phyloP scores from a whole-genome alignment of 805 yeast species.

The Kodamaea laetipori region DNA sequence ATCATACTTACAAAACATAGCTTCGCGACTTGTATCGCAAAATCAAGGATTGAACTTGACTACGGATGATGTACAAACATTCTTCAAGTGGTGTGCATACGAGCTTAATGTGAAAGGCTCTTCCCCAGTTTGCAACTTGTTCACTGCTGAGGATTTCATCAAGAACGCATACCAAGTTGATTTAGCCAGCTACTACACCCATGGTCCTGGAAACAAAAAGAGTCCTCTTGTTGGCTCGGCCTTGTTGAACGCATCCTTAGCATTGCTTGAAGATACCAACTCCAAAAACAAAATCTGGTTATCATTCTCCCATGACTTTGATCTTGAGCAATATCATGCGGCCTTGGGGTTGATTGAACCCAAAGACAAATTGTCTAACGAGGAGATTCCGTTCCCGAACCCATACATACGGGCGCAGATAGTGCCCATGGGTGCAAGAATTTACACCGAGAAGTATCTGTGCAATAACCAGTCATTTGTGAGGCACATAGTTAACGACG shows the following conservation, averaged over 20 bases:
- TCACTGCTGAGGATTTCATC: conserved; percentile 67
- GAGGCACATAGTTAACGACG: conserved; percentile 39
- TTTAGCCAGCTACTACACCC: conserved; percentile 56
- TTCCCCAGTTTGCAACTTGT: conserved; percentile 49
- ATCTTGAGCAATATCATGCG: conserved; percentile 57
- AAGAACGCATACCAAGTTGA: conserved; percentile 62
- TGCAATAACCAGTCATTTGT: conserved; percentile 38
- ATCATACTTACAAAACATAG: conserved; percentile 53
- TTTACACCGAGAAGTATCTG: conserved; percentile 35
- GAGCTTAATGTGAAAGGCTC: conserved; percentile 38
- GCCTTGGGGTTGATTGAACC: conserved; percentile 59
- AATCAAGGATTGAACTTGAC: conserved; percentile 55
- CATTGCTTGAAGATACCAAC: conserved; percentile 41
- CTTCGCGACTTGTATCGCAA: conserved; percentile 53
- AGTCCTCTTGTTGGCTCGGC: conserved; percentile 62
- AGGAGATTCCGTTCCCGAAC: conserved; percentile 48
- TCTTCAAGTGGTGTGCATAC: conserved; percentile 69
- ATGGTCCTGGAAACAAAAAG: conserved; percentile 62
- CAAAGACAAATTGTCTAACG: conserved; percentile 41
- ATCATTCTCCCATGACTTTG: conserved; percentile 75
- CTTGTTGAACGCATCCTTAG: conserved; percentile 48
- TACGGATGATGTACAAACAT: conserved; percentile 48
- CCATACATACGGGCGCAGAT: conserved; percentile 45
- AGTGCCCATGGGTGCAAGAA: conserved; percentile 43
- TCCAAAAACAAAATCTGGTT: conserved; percentile 58